A percentile compares a stretch with the other conserved stretches of the same genome.
Conservation (phyloP, 2,329 filamentous ascomycete genomes). For the Alternaria longipes region DNA sequence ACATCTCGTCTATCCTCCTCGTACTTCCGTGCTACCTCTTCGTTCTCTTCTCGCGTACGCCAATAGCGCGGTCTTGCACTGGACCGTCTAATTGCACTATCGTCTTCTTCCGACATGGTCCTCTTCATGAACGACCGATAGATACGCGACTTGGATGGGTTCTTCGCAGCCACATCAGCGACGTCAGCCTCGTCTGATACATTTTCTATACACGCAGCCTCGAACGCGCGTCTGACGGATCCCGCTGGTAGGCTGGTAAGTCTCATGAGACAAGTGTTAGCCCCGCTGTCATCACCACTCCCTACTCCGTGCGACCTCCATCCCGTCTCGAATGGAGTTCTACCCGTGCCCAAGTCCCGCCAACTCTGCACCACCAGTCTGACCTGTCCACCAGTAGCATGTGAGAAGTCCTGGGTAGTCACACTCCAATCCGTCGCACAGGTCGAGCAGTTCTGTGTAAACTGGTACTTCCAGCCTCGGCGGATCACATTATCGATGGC, state of each 20-base stretch:
- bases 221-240: constrained; percentile 31
- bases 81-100: constrained; percentile 17
- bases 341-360: constrained; percentile 38
- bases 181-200: neutral
- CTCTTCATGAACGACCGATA: constrained; percentile 24
- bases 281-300: neutral
- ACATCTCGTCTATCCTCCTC: constrained; percentile 19
- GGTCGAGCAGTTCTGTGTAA: constrained; percentile 29
- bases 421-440: constrained; percentile 44
- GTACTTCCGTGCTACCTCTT: constrained; percentile 14
- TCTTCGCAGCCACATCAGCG: neutral
- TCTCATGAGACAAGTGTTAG: constrained; percentile 11
- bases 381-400: constrained; percentile 22
- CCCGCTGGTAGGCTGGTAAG: constrained; percentile 21
- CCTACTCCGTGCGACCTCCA: constrained; percentile 44
- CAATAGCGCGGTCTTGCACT: constrained; percentile 21
- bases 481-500: constrained; percentile 33
- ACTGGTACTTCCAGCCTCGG: constrained; percentile 25
- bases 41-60: constrained; percentile 25
- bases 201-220: constrained; percentile 10
- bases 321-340: constrained; percentile 33
- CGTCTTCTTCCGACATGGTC: neutral
- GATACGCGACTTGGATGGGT: constrained; percentile 6
- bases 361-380: constrained; percentile 32
- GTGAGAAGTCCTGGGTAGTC: constrained; percentile 5